A percentile compares a stretch with the other conserved stretches of the same genome.
Conservation (phyloP, 192 early-diverging fungal genomes). For the Chytriomyces hyalinus region DNA sequence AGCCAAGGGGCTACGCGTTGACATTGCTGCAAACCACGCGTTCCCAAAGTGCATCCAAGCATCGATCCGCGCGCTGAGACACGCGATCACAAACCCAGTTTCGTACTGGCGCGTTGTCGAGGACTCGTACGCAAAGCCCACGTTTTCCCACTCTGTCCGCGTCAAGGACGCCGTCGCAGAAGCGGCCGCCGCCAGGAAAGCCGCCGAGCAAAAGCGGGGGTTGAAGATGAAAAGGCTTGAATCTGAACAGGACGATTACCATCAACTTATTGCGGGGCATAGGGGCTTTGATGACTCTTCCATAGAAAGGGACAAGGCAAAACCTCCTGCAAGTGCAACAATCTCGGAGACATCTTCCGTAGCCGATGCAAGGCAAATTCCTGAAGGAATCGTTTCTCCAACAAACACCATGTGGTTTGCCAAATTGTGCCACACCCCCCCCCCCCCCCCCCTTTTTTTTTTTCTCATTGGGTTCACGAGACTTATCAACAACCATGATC, state of each 20-base stretch:
- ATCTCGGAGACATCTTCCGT: neutral
- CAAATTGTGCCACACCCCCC: no score
- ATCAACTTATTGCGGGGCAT: neutral
- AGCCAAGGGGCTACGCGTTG: neutral
- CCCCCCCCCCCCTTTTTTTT: no score
- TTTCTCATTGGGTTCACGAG: neutral
- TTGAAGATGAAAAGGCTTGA: constrained; percentile 9
- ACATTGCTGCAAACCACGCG: neutral
- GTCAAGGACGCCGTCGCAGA: constrained; percentile 9
- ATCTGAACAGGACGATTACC: neutral
- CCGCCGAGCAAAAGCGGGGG: neutral
- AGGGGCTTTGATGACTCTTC: neutral
- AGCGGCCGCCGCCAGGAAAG: neutral
- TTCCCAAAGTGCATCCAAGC: constrained; percentile 49
- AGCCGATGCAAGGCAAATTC: constrained; percentile 17
- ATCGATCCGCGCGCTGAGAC: constrained; percentile 51
- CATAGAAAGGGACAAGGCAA: neutral
- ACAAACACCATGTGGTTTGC: constrained; percentile 40
- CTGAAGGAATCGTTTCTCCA: constrained; percentile 33
- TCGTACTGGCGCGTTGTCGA: constrained; percentile 49
- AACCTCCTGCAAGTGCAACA: neutral
- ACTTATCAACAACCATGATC: neutral
- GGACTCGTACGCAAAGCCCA: constrained; percentile 43
- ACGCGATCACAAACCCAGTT: constrained; percentile 51
- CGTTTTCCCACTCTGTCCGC: constrained; percentile 33